These are phyloP conservation scores for Tolypocladium sp. DNA, from an alignment of 2,329 filamentous ascomycete species.

Conservation along the genomic window DNA sequence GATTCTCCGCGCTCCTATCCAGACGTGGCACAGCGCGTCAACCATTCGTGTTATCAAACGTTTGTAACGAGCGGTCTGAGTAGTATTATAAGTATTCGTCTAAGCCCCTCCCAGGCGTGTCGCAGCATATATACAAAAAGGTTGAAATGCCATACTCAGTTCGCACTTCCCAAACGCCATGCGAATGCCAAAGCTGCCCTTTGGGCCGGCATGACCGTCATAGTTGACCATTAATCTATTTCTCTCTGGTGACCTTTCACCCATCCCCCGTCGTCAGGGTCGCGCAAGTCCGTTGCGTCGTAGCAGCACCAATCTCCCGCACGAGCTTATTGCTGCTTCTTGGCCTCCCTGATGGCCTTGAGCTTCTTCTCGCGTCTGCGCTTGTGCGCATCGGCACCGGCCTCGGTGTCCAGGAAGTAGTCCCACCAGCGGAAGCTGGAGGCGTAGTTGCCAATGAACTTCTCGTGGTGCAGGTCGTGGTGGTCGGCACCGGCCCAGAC, in stretches of 20 bases:
- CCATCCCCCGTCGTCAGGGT: neutral
- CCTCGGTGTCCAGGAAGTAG: constrained; percentile 86
- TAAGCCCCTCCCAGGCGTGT: constrained; percentile 1
- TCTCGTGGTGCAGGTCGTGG: constrained; percentile 95
- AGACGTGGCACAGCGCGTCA: no score
- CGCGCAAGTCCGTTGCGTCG: neutral
- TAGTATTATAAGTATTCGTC: constrained; percentile 4
- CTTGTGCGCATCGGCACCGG: constrained; percentile 78
- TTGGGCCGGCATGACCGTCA: constrained; percentile 10
- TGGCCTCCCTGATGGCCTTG: constrained; percentile 46
- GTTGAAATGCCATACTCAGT: constrained; percentile 17
- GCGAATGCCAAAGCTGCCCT: constrained; percentile 14
- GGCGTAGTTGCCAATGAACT: constrained; percentile 96
- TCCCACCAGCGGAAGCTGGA: constrained; percentile 99
- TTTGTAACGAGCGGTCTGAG: neutral
- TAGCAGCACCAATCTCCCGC: neutral
- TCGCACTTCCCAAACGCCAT: constrained; percentile 18
- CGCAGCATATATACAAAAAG: constrained; percentile 17
- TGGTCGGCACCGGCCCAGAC: constrained; percentile 98
- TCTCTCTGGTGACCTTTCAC: neutral
- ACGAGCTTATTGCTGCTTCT: constrained; percentile 55
- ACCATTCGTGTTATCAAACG: no score
- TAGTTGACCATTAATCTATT: constrained; percentile 6
- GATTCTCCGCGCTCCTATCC: no score
- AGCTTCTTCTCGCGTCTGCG: constrained; percentile 71